Conservation (phyloP, 2,329 filamentous ascomycete species). For the Biscogniauxia mediterranea region DNA sequence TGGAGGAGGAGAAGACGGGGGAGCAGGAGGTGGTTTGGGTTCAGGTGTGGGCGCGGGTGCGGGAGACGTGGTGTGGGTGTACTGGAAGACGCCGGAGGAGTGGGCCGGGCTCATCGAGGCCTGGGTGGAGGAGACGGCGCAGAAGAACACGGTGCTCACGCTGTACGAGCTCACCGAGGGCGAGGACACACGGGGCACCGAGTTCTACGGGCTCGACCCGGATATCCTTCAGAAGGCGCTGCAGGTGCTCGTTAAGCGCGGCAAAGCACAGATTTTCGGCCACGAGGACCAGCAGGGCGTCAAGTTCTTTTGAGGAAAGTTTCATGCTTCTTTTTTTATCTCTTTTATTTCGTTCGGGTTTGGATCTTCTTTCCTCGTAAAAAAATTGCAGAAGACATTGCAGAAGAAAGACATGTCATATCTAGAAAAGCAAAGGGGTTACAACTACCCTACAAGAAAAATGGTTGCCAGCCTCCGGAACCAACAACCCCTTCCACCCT, state of each 20-base stretch:
- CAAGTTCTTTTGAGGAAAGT: constrained; percentile 78
- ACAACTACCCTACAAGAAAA: background rate
- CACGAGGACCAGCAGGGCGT: constrained; percentile 84
- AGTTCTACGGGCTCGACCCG: constrained; percentile 85
- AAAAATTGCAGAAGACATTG: too few species aligned
- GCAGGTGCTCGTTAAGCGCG: constrained; percentile 78
- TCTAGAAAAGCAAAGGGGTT: background rate
- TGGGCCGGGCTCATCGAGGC: constrained; percentile 78
- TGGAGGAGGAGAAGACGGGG: constrained; percentile 35
- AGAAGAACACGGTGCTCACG: constrained; percentile 86
- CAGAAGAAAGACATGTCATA: background rate
- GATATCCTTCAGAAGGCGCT: constrained; percentile 79
- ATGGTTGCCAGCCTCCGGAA: background rate
- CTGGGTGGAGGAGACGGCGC: constrained; percentile 85
- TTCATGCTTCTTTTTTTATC: too few species aligned
- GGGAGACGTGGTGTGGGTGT: constrained; percentile 68
- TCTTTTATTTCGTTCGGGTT: too few species aligned
- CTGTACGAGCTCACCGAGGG: constrained; percentile 88
- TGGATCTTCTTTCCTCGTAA: background rate
- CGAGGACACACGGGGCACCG: constrained; percentile 70
- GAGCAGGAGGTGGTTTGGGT: constrained; percentile 31
- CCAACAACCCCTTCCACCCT: too few species aligned
- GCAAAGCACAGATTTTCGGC: constrained; percentile 92
- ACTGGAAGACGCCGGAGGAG: constrained; percentile 84
- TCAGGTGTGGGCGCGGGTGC: constrained; percentile 33